A percentile compares a stretch with the other conserved stretches of the same genome.
These are phyloP conservation scores for Monosporascus cannonballus DNA, from an alignment of 2,329 filamentous ascomycete species.

Conservation along the genomic window DNA sequence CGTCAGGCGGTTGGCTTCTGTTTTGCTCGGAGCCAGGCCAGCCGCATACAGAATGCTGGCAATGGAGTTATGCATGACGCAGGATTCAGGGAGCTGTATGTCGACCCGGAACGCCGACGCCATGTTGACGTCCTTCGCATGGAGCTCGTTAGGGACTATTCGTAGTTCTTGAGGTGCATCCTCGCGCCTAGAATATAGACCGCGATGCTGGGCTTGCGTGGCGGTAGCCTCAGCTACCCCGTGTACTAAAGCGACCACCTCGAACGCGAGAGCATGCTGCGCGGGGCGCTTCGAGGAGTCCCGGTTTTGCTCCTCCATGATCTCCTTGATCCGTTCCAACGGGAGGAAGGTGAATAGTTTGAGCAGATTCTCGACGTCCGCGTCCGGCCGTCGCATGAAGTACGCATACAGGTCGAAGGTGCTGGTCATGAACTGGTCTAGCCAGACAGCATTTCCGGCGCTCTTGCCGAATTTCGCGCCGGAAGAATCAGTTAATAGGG, in stretches of 20 bases:
- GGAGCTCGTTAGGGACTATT: constrained; percentile 12
- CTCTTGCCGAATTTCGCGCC: constrained; percentile 94
- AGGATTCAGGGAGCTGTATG: constrained; percentile 51
- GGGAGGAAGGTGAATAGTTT: constrained; percentile 90
- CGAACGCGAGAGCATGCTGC: constrained; percentile 76
- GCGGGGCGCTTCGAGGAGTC: constrained; percentile 69
- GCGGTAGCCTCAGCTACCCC: constrained; percentile 57
- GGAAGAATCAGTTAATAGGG: constrained; percentile 76
- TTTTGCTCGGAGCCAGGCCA: constrained; percentile 49
- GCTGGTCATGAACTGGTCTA: constrained; percentile 74
- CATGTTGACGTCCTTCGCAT: constrained; percentile 33
- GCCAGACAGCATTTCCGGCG: constrained; percentile 89
- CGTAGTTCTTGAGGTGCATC: constrained; percentile 1
- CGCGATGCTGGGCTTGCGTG: constrained; percentile 50
- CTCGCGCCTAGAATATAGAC: constrained; percentile 37
- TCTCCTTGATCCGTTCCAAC: constrained; percentile 54
- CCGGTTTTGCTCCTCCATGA: constrained; percentile 62
- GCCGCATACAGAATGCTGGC: constrained; percentile 53
- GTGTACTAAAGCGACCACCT: constrained; percentile 77
- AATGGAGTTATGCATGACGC: constrained; percentile 50
- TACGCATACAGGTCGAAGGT: constrained; percentile 87
- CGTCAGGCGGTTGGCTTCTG: constrained; percentile 55
- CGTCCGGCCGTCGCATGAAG: constrained; percentile 77
- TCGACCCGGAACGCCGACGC: constrained; percentile 41
- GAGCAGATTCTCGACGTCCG: constrained; percentile 73